A percentile compares a stretch with the other conserved stretches of the same genome.
These are phyloP conservation scores for Ceratobasidium sp. DNA, from an alignment of 1,284 basidiomycete species.

Conservation along the genomic window DNA sequence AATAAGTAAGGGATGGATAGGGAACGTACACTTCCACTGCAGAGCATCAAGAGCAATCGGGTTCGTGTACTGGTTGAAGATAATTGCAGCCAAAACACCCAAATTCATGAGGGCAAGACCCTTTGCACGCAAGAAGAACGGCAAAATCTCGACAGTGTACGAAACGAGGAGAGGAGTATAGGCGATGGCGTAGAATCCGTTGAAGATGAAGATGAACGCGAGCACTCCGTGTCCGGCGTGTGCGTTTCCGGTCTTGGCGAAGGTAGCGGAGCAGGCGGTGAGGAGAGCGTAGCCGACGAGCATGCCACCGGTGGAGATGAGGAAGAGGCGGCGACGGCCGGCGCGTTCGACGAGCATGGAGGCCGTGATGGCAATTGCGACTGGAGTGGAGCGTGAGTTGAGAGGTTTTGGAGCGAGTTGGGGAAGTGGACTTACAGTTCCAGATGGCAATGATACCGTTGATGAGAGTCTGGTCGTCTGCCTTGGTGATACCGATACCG, in stretches of 20 bases:
- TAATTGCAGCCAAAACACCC: slow-evolving; percentile 72
- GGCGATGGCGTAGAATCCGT: slow-evolving; percentile 78
- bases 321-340: slow-evolving; percentile 73
- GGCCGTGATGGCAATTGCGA: slow-evolving; percentile 62
- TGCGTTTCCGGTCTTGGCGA: slow-evolving; percentile 61
- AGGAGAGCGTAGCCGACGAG: slow-evolving; percentile 76
- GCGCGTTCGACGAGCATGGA: slow-evolving; percentile 71
- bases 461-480: slow-evolving; percentile 67
- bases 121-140: slow-evolving; percentile 75
- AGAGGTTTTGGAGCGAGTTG: slow-evolving; percentile 73
- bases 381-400: slow-evolving; percentile 64
- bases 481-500: slow-evolving; percentile 76
- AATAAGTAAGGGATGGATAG: slow-evolving; percentile 66
- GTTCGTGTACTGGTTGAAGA: slow-evolving; percentile 87
- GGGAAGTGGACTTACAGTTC: slow-evolving; percentile 61
- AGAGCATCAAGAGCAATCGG: slow-evolving; percentile 73
- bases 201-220: slow-evolving; percentile 79
- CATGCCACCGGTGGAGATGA: slow-evolving; percentile 75
- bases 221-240: slow-evolving; percentile 61
- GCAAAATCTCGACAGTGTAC: slow-evolving; percentile 77
- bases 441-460: slow-evolving; percentile 82
- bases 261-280: slow-evolving; percentile 78
- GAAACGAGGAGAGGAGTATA: slow-evolving; percentile 57
- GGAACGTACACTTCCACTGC: slow-evolving; percentile 65
- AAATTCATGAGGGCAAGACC: slow-evolving; percentile 79